These are phyloP conservation scores for Penicillium tannophilum DNA, from an alignment of 495 filamentous ascomycete genomes.

Conservation along the genomic window DNA sequence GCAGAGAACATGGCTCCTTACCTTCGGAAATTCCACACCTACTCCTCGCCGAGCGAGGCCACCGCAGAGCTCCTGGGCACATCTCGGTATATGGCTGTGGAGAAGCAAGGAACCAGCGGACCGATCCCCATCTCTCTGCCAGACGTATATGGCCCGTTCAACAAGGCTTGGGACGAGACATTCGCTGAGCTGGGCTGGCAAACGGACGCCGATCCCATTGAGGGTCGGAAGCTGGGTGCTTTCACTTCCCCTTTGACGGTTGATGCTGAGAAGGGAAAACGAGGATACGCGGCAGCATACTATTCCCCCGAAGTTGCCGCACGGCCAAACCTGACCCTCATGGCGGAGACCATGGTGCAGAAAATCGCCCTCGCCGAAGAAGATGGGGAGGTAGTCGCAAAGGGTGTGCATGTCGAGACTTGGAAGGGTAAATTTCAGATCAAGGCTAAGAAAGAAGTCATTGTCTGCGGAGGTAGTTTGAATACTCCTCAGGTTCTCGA, in stretches of 20 bases:
- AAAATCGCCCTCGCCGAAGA: slow-evolving; percentile 36
- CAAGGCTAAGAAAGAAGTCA: slow-evolving; percentile 54
- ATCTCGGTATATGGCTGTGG: slow-evolving; percentile 17
- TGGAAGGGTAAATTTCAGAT: slow-evolving; percentile 31
- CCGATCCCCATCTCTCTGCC: slow-evolving; percentile 30
- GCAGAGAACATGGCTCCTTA: slow-evolving; percentile 52
- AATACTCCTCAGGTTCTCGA: slow-evolving; percentile 59
- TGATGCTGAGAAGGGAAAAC: slow-evolving; percentile 24
- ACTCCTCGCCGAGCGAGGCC: slow-evolving; percentile 16
- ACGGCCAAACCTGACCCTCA: slow-evolving; percentile 48
- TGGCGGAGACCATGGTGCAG: slow-evolving; percentile 47
- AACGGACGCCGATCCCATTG: slow-evolving; percentile 24
- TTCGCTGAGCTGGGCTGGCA: slow-evolving; percentile 27
- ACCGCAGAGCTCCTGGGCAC: slow-evolving; percentile 15
- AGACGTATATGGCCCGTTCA: slow-evolving; percentile 24
- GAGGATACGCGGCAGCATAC: slow-evolving; percentile 44
- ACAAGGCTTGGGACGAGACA: slow-evolving; percentile 31
- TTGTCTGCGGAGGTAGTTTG: slow-evolving; percentile 56
- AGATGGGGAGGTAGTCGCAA: slow-evolving; percentile 24
- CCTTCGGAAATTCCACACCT: slow-evolving; percentile 28
- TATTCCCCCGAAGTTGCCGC: slow-evolving; percentile 30
- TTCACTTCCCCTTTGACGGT: slow-evolving; percentile 25
- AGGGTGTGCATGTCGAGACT: slow-evolving; percentile 41
- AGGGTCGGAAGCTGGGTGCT: slow-evolving; percentile 24
- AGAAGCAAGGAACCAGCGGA: slow-evolving; percentile 22